Base-by-base conservation (phyloP, 345 rosid genomes). In the Populus simonii region DNA sequence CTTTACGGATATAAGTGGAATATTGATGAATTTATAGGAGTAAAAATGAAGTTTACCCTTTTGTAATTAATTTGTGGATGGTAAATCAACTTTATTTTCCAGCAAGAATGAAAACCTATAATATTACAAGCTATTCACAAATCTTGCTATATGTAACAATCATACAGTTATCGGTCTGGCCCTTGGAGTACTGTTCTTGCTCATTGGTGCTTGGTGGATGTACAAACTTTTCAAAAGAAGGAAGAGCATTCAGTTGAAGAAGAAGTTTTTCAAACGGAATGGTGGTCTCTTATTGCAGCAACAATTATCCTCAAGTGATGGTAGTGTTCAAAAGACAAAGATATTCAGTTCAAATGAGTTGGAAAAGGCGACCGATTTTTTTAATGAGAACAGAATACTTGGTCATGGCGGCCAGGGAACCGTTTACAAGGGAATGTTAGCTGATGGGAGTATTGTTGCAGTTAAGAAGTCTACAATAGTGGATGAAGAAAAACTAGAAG, bases 351-450 rank as follows among this genome's bases (percentile, higher is more conserved):
- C 59, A 45, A 68, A 62, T 6, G 80, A 78, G 75, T 39, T 78
- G 49, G 43, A 71, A 35, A 15, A 16, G 17, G 75, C 75, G 0
- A 78, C 75, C 7, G 80, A 70, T 53, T 53, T 13, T 39, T 75
- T 33, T 20, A 76, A 63, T 27, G 39, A 16, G 39, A 71, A 63
- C 31, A 49, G 76, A 80, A 39, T 76, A 18, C 73, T 80, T 13
- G 79, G 79, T 13, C 75, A 49, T 13, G 78, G 82, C 1, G 82
- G 78, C 4, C 72, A 77, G 1, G 80, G 80, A 1, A 77, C 80
- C 1, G 74, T 77, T 6, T 77, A 70, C 10, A 77, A 77, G 39
- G 80, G 80, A 20, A 77, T 77, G 80, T 2, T 77, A 43, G 18
- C 45, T 0, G 79, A 67, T 68, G 78, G 78, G 10, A 68, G 18